A percentile compares a stretch with the other conserved stretches of the same genome.
These are phyloP conservation scores for Talaromyces islandicus DNA, from an alignment of 2,329 filamentous ascomycete species.

Conservation along the genomic window DNA sequence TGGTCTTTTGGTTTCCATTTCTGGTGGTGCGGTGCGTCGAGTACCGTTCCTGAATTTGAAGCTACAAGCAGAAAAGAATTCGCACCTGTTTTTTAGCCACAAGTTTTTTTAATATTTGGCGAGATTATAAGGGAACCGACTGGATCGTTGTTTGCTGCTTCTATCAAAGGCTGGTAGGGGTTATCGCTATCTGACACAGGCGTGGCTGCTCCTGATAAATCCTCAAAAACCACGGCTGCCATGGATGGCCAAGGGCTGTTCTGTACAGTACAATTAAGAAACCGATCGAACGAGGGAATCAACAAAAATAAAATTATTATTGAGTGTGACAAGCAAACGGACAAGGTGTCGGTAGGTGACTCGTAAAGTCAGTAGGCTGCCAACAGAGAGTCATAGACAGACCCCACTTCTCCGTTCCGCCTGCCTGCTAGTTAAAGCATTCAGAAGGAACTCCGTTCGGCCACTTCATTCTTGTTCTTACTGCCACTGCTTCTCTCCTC, in stretches of 20 bases:
- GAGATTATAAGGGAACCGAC: conserved; percentile 42
- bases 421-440: neutral
- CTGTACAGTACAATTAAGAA: neutral
- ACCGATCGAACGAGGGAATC: neutral
- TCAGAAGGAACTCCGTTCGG: neutral
- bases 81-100: neutral
- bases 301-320: neutral
- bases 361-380: neutral
- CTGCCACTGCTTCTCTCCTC: neutral
- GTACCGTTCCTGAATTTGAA: conserved; percentile 66
- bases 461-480: neutral
- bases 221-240: conserved; percentile 25
- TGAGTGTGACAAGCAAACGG: neutral
- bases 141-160: conserved; percentile 58
- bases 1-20: conserved; percentile 68
- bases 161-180: conserved; percentile 69
- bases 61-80: conserved; percentile 3
- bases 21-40: conserved; percentile 66
- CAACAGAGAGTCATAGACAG: neutral
- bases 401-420: neutral
- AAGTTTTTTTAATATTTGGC: neutral
- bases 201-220: conserved; percentile 33
- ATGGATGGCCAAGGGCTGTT: conserved; percentile 8
- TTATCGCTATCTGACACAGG: conserved; percentile 45
- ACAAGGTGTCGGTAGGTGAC: neutral